Evolutionary conservation across 148 eudicot species (phyloP), one percentile per base, ranked within the genome.

Genomic region (Cornus suecica): DNA sequence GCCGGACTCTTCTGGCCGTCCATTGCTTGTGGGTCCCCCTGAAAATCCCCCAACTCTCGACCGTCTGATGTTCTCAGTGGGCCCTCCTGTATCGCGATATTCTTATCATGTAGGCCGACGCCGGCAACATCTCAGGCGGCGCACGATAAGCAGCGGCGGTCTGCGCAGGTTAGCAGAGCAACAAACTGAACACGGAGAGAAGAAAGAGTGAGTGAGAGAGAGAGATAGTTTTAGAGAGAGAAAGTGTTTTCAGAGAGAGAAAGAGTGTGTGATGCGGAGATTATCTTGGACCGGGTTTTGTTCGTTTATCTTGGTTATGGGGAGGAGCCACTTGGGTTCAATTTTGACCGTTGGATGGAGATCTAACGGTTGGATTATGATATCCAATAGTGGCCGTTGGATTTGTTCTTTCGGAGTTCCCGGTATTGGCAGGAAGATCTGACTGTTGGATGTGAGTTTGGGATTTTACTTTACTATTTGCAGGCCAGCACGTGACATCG

Each of bases 1-100:
- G 85, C 83, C 79, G 78, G 77, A 72, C 80, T 83, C 67, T 79
- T 81, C 72, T 72, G 89, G 65, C 80, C 79, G 56, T 89, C 96
- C 95, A 91, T 92, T 72, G 74, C 20, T n/a, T 2, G 22, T 30
- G 61, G 71, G 37, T 48, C 30, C 66, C 66, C 8, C 65, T 54
- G 20, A 48, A 41, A 13, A 65, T 6, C 26, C 18, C 30, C 16
- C 67, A 54, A 54, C 51, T 60, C 28, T n/a, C 20, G 31, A 54
- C 69, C 62, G 27, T 69, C 70, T 20, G 72, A 70, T 70, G 61
- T 70, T 51, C 65, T 29, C 65, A 73, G 78, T 72, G 78, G 71
- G 37, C 42, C 69, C 77, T 62, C 79, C 87, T 78, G 82, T 82
- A 79, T 65, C 87, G 77, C 2, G 81, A 80, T 71, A 78, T 84